Evolutionary conservation across 768 basidiomycete genomes (phyloP).

Genomic region (Mycena sanguinolenta): DNA sequence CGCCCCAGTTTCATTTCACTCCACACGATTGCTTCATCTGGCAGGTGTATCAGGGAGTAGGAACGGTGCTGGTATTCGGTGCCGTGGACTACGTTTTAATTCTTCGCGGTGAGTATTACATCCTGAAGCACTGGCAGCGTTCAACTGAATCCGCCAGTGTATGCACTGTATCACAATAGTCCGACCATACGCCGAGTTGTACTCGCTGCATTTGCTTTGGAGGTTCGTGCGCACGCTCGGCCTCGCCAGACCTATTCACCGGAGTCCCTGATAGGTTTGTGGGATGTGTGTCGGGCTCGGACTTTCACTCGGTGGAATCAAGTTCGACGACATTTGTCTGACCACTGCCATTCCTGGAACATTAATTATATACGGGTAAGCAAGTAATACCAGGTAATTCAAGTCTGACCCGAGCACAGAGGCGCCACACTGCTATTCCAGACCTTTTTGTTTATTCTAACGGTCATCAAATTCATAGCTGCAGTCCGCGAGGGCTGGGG

Average conservation of each 20-base stretch:
- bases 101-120: conserved; percentile 49
- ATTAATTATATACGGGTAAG: conserved; percentile 51
- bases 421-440: conserved; percentile 51
- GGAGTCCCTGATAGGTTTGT: too few species aligned
- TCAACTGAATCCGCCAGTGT: conserved; percentile 47
- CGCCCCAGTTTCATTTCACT: conserved; percentile 53
- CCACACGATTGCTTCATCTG: conserved; percentile 58
- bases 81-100: conserved; percentile 56
- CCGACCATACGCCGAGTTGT: conserved; percentile 44
- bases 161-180: conserved; percentile 56
- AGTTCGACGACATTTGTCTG: conserved; percentile 51
- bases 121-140: too few species aligned
- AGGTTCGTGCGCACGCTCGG: too few species aligned
- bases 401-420: conserved; percentile 37
- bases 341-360: conserved; percentile 43
- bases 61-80: conserved; percentile 44
- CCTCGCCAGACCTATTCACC: too few species aligned
- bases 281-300: conserved; percentile 47
- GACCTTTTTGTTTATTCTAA: conserved; percentile 54
- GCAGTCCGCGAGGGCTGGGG: conserved; percentile 55
- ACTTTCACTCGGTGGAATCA: conserved; percentile 47
- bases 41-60: conserved; percentile 58
- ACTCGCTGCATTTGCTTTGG: conserved; percentile 42
- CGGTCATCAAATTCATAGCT: conserved; percentile 50
- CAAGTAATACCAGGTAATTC: neutral